These are phyloP conservation scores for Termitomyces sp. DNA, from an alignment of 768 basidiomycete genomes.

Conservation along the genomic window DNA sequence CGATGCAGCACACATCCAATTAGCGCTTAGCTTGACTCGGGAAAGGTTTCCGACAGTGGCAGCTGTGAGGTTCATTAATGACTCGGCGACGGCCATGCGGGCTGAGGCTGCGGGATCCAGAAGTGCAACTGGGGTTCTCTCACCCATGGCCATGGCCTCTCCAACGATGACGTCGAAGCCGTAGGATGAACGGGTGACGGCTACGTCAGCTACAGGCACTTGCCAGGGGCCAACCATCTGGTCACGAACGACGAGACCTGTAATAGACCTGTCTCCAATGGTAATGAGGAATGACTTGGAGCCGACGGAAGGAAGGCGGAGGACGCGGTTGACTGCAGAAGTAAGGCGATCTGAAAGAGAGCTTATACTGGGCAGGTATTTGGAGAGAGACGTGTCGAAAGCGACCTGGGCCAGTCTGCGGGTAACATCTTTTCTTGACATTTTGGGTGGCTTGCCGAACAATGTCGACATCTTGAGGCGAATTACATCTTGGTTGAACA, in stretches of 20 bases:
- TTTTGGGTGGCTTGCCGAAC: constrained; percentile 93
- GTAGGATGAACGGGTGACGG: constrained; percentile 91
- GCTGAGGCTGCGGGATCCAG: constrained; percentile 87
- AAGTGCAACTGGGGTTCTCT: constrained; percentile 90
- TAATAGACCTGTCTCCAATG: constrained; percentile 92
- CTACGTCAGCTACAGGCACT: constrained; percentile 95
- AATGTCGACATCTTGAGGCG: constrained; percentile 90
- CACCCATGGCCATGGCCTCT: constrained; percentile 99
- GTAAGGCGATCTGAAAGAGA: constrained; percentile 44
- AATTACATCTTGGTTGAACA: constrained; percentile 76
- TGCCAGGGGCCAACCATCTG: constrained; percentile 99
- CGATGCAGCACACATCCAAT: constrained; percentile 98
- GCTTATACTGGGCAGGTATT: constrained; percentile 49
- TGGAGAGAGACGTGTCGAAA: constrained; percentile 70
- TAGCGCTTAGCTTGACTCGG: constrained; percentile 91
- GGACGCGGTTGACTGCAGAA: constrained; percentile 71
- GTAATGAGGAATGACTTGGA: constrained; percentile 98
- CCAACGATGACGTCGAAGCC: constrained; percentile 82
- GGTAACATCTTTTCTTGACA: constrained; percentile 68
- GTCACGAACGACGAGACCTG: constrained; percentile 91
- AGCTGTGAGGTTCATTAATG: constrained; percentile 87
- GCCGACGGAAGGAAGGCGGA: constrained; percentile 87
- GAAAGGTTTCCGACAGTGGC: constrained; percentile 65
- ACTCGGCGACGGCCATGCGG: constrained; percentile 92
- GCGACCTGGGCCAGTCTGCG: constrained; percentile 27